Evolutionary conservation across 1,284 basidiomycete genomes (phyloP).

Genomic region (Tylopilus sp.): DNA sequence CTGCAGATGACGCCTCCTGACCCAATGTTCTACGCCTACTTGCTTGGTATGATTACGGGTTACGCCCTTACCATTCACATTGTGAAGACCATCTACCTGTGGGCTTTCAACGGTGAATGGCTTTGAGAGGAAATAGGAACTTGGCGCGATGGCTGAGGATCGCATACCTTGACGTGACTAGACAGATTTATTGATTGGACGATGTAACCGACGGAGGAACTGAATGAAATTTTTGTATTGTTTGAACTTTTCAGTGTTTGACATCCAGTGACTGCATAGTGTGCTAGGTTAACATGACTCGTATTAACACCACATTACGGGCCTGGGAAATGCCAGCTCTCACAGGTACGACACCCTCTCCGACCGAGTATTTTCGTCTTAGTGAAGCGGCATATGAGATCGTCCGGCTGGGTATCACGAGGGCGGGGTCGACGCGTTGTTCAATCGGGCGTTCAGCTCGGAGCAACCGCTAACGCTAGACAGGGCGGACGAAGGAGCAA

Average conservation of each 20-base stretch:
- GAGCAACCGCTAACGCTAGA: slow-evolving; percentile 1
- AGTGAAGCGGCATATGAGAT: slow-evolving; percentile 25
- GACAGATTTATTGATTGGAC: slow-evolving; percentile 4
- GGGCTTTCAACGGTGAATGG: slow-evolving; percentile 41
- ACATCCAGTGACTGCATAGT: too few relatives aligned
- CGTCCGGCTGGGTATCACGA: slow-evolving; percentile 21
- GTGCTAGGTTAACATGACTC: too few relatives aligned
- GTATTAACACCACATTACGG: too few relatives aligned
- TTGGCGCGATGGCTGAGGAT: not conserved
- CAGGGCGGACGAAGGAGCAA: slow-evolving; percentile 12
- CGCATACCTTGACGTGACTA: slow-evolving; percentile 2
- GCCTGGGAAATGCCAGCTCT: too few relatives aligned
- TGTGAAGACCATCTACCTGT: slow-evolving; percentile 37
- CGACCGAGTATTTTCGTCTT: too few relatives aligned
- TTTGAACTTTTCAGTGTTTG: too few relatives aligned
- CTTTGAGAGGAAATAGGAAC: slow-evolving; percentile 23
- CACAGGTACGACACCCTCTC: too few relatives aligned
- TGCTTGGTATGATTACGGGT: slow-evolving; percentile 31
- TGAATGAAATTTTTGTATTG: too few relatives aligned
- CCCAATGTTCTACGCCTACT: slow-evolving; percentile 41
- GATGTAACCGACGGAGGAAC: too few relatives aligned
- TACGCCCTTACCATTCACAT: slow-evolving; percentile 39
- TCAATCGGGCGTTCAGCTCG: slow-evolving; percentile 5
- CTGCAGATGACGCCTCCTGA: slow-evolving; percentile 41
- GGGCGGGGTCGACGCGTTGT: slow-evolving; percentile 20